Evolutionary conservation across 208 protist genomes (phyloP), one percentile per base, ranked within the genome.

Genomic region (Phytomonas francai): DNA sequence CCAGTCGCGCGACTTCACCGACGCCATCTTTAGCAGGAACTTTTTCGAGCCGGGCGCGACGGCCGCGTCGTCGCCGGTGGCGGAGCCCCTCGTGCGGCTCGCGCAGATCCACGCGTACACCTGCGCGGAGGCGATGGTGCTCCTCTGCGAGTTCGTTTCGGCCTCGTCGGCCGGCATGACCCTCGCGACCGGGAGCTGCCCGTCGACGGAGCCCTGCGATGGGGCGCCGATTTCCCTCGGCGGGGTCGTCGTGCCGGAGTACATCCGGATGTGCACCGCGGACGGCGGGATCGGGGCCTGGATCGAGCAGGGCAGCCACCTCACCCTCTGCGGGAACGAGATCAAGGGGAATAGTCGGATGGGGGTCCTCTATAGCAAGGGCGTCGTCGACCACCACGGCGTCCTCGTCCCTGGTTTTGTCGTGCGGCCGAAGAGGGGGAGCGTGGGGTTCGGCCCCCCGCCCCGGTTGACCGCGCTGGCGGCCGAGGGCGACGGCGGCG

Each of bases 231-330:
- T n/a, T 25, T 31, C 45, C 0, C 59, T 86, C 3, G 78, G 77
- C 27, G 79, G 79, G 9, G 42, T 86, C 3, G 76, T 65, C 14
- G 42, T 86, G n/a, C 65, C 76, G 8, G 72, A 76, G 14, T 88
- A 85, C 59, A 76, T 83, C n/a, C 73, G 77, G 16, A 63, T 85
- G 8, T 88, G 80, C 74, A 77, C 74, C 0, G 75, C 84, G 0
- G 84, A 95, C 66, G 89, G 89, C 30, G 90, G 90, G 25, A 71
- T 95, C 11, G 90, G 90, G 8, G 85, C 80, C 25, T 95, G 87
- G 87, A 59, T 93, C 9, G 82, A 85, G 60, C 69, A 78, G 9
- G 87, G 82, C 42, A 90, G 82, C 51, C 79, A 79, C 65, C 82
- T 82, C 2, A 80, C 79, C 12, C 36, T 95, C 7, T 58, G 54